Conservation (phyloP, 345 rosid species). For the Triadica sebifera region DNA sequence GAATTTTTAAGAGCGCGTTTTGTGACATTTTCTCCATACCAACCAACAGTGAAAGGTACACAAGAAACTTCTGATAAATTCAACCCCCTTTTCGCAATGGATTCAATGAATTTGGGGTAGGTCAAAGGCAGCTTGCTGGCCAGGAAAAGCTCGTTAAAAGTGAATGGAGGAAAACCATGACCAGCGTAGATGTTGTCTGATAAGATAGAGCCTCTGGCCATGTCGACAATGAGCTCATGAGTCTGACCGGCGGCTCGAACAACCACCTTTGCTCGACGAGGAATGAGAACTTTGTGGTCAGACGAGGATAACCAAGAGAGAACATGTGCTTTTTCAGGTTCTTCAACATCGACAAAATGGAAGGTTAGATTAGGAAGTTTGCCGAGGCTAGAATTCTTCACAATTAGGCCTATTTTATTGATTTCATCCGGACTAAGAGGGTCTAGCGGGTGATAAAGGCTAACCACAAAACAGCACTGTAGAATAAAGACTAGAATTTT, state of each 20-base stretch:
- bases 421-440: conserved; percentile 59
- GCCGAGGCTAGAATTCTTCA: conserved; percentile 40
- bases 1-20: conserved; percentile 44
- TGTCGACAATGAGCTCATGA: conserved; percentile 51
- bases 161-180: conserved; percentile 61
- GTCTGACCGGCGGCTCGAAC: conserved; percentile 51
- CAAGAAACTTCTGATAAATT: conserved; percentile 70
- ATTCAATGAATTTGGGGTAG: conserved; percentile 43
- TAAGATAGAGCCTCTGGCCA: conserved; percentile 28
- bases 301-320: conserved; percentile 46
- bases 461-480: conserved; percentile 21
- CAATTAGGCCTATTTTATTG: conserved; percentile 42
- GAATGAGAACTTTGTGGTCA: conserved; percentile 10
- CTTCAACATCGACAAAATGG: conserved; percentile 68
- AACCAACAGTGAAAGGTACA: conserved; percentile 64
- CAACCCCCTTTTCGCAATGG: conserved; percentile 41
- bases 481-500: conserved; percentile 34
- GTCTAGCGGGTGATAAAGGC: conserved; percentile 63
- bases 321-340: conserved; percentile 62
- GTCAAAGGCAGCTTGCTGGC: conserved; percentile 50
- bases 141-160: conserved; percentile 46
- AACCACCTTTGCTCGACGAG: conserved; percentile 55
- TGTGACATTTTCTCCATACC: conserved; percentile 57
- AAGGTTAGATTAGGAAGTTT: conserved; percentile 46
- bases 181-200: conserved; percentile 42